Base-by-base conservation (phyloP, 441 rosid genomes). In the Aquilaria agallochum region DNA sequence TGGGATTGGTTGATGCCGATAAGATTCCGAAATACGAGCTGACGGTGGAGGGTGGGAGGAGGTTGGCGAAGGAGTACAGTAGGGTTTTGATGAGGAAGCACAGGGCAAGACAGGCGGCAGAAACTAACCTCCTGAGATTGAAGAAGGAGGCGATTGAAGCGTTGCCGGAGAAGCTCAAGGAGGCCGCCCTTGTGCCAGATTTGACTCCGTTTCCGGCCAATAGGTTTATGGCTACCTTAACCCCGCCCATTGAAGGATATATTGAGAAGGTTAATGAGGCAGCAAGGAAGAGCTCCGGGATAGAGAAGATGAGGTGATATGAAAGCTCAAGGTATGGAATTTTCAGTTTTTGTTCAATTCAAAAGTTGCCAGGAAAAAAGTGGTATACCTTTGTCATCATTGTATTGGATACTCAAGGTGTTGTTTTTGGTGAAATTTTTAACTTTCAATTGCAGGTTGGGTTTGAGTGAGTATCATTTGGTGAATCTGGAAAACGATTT, bases 161-260 rank as follows among this genome's bases (percentile, higher is more conserved):
- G 0, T 80, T 92, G 87, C 96, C 98, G 0, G 96, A 83, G 58
- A 63, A 78, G 55, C 74, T 92, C 61, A 86, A 75, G 71, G 48
- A 11, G 65, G 95, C 95, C 0, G 97, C 97, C 0, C 66, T 90
- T 74, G 81, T 85, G 14, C 97, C 90, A 2, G 96, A 92, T 75
- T 72, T 84, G 71, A 76, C 89, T 0, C 97, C 94, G 0, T 90
- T 88, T 62, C 98, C 95, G 0, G 80, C 72, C 0, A 78, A 81
- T 65, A 70, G 94, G 58, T 83, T 83, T 58, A 88, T 86, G 97
- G 97, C 96, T 0, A 77, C 92, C 0, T 80, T 93, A 62, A 88
- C 96, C 15, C 96, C 96, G 7, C 97, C 97, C 2, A 93, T 88
- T 65, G 90, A 90, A 73, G 98, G 97, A 57, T 90, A 92, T 69